Percentiles rank a stretch among this genome's conserved stretches.
Evolutionary conservation across 1,139 yeast genomes (phyloP).

Genomic region (Zhuliangozyma blackwelliae): DNA sequence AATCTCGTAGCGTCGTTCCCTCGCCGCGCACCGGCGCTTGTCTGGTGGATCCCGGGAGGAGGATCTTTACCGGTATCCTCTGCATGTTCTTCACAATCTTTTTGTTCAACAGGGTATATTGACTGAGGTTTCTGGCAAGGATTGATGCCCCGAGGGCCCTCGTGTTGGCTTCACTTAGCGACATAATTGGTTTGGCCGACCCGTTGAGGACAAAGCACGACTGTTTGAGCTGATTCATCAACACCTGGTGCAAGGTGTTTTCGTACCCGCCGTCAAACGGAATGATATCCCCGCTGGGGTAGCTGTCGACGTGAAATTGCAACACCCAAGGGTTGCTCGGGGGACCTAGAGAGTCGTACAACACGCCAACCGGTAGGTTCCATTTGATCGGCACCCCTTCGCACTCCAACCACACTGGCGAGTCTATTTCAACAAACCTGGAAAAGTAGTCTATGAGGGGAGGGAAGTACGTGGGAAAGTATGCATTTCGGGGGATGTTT

Average conservation of each 20-base stretch:
- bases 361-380: slow-evolving; percentile 75
- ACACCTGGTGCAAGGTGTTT: slow-evolving; percentile 40
- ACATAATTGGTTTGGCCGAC: slow-evolving; percentile 70
- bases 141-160: slow-evolving; percentile 54
- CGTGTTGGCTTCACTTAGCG: slow-evolving; percentile 59
- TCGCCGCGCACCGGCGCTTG: slow-evolving; percentile 45
- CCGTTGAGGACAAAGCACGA: slow-evolving; percentile 72
- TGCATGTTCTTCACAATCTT: slow-evolving; percentile 35
- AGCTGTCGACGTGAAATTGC: slow-evolving; percentile 14
- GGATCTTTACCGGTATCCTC: slow-evolving; percentile 58
- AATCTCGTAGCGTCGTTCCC: slow-evolving; percentile 34
- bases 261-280: slow-evolving; percentile 37
- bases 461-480: slow-evolving; percentile 49
- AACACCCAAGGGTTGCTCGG: slow-evolving; percentile 45
- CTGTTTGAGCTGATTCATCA: slow-evolving; percentile 79
- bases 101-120: slow-evolving; percentile 17
- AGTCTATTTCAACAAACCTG: slow-evolving; percentile 27
- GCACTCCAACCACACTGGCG: slow-evolving; percentile 63
- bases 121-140: slow-evolving; percentile 24
- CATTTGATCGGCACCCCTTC: slow-evolving; percentile 65
- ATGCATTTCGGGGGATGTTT: slow-evolving; percentile 44
- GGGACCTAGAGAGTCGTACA: slow-evolving; percentile 50
- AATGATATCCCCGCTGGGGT: slow-evolving; percentile 52
- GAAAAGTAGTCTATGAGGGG: slow-evolving; percentile 40
- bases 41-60: slow-evolving; percentile 47